Conservation (phyloP, 2,329 filamentous ascomycete species). For the Fusarium tricinctum region DNA sequence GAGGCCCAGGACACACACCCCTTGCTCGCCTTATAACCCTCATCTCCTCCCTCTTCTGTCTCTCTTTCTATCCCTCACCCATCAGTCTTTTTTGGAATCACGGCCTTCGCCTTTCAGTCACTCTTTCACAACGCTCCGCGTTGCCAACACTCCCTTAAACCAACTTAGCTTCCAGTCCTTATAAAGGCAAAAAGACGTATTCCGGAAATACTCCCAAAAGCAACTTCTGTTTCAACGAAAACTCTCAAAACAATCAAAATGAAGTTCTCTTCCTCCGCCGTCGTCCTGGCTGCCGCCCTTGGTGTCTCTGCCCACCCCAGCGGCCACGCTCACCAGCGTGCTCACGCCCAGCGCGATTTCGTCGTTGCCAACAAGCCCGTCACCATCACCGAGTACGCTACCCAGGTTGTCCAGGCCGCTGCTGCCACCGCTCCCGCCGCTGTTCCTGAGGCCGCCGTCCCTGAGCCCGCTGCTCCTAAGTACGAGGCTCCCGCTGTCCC, state of each 20-base stretch:
- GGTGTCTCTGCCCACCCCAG: slow-evolving; percentile 60
- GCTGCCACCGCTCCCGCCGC: slow-evolving; percentile 15
- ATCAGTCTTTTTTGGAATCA: slow-evolving; percentile 39
- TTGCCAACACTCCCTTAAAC: slow-evolving; percentile 48
- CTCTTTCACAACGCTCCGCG: slow-evolving; percentile 47
- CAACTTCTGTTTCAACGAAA: slow-evolving; percentile 16
- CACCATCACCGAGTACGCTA: slow-evolving; percentile 46
- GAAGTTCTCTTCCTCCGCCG: slow-evolving; percentile 58
- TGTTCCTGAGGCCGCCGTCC: not conserved
- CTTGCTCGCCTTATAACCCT: slow-evolving; percentile 49
- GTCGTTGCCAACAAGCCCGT: slow-evolving; percentile 55
- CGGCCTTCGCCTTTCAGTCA: slow-evolving; percentile 48
- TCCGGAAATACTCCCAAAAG: slow-evolving; percentile 45
- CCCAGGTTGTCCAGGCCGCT: slow-evolving; percentile 27
- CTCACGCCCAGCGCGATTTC: slow-evolving; percentile 54
- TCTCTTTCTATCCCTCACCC: slow-evolving; percentile 26
- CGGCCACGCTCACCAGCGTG: slow-evolving; percentile 55
- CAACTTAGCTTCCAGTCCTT: slow-evolving; percentile 45
- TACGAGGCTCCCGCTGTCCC: slow-evolving; percentile 13
- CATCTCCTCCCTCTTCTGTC: slow-evolving; percentile 42
- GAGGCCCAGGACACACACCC: slow-evolving; percentile 42
- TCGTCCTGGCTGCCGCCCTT: slow-evolving; percentile 58
- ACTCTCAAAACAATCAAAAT: slow-evolving; percentile 50
- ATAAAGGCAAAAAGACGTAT: slow-evolving; percentile 46
- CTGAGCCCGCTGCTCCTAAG: slow-evolving; percentile 3